These are phyloP conservation scores for Sanguinoderma infundibulare DNA, from an alignment of 1,284 basidiomycete species.

Conservation along the genomic window DNA sequence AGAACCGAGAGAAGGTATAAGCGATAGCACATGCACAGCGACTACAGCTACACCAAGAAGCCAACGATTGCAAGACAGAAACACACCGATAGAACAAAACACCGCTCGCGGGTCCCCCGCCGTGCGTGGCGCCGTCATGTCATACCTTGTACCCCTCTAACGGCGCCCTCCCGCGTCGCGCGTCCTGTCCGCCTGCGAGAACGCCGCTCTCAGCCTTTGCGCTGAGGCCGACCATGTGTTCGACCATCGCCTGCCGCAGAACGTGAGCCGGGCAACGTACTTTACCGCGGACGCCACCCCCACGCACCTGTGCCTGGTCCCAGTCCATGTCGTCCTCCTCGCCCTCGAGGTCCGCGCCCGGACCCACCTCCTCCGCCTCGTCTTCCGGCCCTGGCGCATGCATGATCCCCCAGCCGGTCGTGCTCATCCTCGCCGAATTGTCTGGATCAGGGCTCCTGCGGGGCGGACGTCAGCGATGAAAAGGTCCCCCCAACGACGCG, in stretches of 20 bases:
- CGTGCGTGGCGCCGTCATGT: neutral
- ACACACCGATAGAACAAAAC: neutral
- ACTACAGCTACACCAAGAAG: neutral
- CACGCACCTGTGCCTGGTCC: conserved; percentile 66
- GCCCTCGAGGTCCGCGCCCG: conserved; percentile 21
- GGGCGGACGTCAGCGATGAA: neutral
- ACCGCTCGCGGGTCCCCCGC: neutral
- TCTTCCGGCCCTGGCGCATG: conserved; percentile 38
- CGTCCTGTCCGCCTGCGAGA: neutral
- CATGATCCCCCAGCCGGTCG: conserved; percentile 62
- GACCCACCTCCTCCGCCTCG: conserved; percentile 30
- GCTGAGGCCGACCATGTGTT: conserved; percentile 7
- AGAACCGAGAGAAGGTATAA: neutral
- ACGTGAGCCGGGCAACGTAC: conserved; percentile 46
- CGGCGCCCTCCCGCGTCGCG: neutral
- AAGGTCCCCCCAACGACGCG: no score
- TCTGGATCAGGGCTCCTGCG: conserved; percentile 55
- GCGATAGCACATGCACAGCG: neutral
- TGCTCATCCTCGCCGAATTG: conserved; percentile 42
- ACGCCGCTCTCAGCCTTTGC: neutral
- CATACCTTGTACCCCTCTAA: conserved; percentile 9
- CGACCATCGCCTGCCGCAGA: conserved; percentile 12
- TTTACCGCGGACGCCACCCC: neutral
- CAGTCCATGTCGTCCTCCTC: conserved; percentile 51
- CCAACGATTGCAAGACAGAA: neutral